A percentile compares a stretch with the other conserved stretches of the same genome.
These are phyloP conservation scores for Hansenula anomala DNA, from an alignment of 1,139 yeast species.

Conservation along the genomic window DNA sequence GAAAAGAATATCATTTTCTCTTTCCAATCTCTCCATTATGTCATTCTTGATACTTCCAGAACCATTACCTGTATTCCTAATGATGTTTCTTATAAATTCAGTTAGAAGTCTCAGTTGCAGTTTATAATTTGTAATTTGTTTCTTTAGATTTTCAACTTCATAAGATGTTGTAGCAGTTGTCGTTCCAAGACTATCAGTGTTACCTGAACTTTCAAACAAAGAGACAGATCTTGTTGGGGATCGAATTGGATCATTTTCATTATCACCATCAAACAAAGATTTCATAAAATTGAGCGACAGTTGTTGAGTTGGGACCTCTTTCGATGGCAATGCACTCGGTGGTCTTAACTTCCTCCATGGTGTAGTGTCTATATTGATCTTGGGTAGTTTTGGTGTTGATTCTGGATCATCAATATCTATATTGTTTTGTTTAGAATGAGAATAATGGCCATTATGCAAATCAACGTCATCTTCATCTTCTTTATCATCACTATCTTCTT, in stretches of 20 bases:
- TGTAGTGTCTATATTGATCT: conserved; percentile 25
- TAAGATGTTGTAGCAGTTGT: conserved; percentile 17
- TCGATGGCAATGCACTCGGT: conserved; percentile 11
- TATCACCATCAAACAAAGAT: conserved; percentile 13
- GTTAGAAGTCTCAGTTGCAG: conserved; percentile 28
- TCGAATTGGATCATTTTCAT: conserved; percentile 1
- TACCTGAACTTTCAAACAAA: conserved; percentile 15
- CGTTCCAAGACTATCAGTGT: conserved; percentile 14
- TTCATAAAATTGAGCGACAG: conserved; percentile 15
- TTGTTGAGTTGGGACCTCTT: neutral
- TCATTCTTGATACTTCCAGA: conserved; percentile 22
- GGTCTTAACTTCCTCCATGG: conserved; percentile 28
- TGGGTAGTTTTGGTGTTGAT: conserved; percentile 24
- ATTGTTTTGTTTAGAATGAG: neutral
- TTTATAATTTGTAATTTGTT: conserved; percentile 30
- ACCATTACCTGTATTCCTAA: conserved; percentile 19
- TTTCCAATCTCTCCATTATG: conserved; percentile 22
- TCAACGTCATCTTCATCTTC: conserved; percentile 11
- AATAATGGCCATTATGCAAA: too few relatives aligned
- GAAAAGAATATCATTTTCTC: conserved; percentile 15
- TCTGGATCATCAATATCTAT: conserved; percentile 23
- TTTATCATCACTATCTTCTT: conserved; percentile 10
- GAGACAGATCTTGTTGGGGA: conserved; percentile 17
- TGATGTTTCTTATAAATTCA: conserved; percentile 28
- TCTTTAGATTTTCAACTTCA: conserved; percentile 27